These are phyloP conservation scores for Saxophila tyrrhenica DNA, from an alignment of 495 filamentous ascomycete genomes.

Conservation along the genomic window DNA sequence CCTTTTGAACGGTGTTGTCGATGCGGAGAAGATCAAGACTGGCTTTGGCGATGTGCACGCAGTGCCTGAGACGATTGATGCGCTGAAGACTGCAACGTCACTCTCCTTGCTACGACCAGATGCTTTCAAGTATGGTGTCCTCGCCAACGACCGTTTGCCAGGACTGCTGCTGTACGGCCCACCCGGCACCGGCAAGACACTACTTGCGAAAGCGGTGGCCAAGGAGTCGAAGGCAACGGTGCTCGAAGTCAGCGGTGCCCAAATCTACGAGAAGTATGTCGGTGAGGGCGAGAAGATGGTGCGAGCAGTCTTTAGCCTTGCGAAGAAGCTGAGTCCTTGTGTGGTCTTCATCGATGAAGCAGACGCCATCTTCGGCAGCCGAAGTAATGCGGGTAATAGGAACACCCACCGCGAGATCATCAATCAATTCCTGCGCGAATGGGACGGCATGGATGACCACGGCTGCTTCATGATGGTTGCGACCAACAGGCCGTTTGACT, in stretches of 20 bases:
- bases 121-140: conserved; percentile 89
- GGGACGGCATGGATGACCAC: conserved; percentile 79
- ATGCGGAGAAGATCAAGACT: conserved; percentile 67
- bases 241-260: conserved; percentile 59
- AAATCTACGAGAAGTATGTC: conserved; percentile 92
- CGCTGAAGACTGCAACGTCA: conserved; percentile 78
- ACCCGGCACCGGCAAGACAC: conserved; percentile 90
- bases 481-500: conserved; percentile 89
- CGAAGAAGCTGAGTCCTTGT: conserved; percentile 83
- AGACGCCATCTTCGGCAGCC: conserved; percentile 75
- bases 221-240: conserved; percentile 86
- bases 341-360: conserved; percentile 97
- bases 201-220: conserved; percentile 90
- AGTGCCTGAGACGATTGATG: conserved; percentile 70
- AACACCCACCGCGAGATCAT: conserved; percentile 78
- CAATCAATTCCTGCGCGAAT: conserved; percentile 96
- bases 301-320: conserved; percentile 78
- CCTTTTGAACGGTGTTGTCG: conserved; percentile 67
- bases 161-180: conserved; percentile 88
- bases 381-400: conserved; percentile 46
- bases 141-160: conserved; percentile 81
- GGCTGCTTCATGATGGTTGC: conserved; percentile 97
- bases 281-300: conserved; percentile 97
- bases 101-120: conserved; percentile 82
- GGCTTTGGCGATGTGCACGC: conserved; percentile 80